These are phyloP conservation scores for Cystobasidiaceae sp. DNA, from an alignment of 1,284 basidiomycete genomes.

Conservation along the genomic window DNA sequence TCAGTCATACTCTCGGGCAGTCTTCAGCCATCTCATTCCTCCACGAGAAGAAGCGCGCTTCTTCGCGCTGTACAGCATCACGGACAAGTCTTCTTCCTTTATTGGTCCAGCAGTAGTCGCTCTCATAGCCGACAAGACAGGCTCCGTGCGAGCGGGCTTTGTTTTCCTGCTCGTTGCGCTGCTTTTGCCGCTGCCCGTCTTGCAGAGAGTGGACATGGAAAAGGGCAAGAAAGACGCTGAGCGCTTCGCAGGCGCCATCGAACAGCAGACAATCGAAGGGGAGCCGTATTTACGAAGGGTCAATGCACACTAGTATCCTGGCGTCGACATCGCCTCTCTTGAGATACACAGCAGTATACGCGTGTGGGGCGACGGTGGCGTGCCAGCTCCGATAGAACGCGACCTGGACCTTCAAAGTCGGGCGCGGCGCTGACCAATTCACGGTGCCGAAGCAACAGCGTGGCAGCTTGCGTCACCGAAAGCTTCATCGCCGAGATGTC, in stretches of 20 bases:
- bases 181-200: constrained; percentile 68
- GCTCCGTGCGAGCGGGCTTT: constrained; percentile 60
- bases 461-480: too few relatives aligned
- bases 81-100: constrained; percentile 83
- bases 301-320: too few relatives aligned
- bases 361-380: too few relatives aligned
- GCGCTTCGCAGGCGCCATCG: constrained; percentile 14
- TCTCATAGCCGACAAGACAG: constrained; percentile 73
- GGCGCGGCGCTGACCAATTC: too few relatives aligned
- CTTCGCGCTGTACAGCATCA: constrained; percentile 76
- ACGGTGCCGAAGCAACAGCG: too few relatives aligned
- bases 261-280: not conserved
- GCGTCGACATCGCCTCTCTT: too few relatives aligned
- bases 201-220: constrained; percentile 58
- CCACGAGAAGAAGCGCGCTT: constrained; percentile 72
- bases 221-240: constrained; percentile 62
- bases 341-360: too few relatives aligned
- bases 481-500: too few relatives aligned
- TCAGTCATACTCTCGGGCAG: constrained; percentile 71
- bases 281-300: not conserved
- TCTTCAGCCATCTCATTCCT: constrained; percentile 71
- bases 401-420: too few relatives aligned
- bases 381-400: too few relatives aligned
- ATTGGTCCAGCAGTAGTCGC: constrained; percentile 78
- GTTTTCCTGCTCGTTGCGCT: constrained; percentile 78